Evolutionary conservation across 768 basidiomycete species (phyloP).

Genomic region (Flagelloscypha sp.): DNA sequence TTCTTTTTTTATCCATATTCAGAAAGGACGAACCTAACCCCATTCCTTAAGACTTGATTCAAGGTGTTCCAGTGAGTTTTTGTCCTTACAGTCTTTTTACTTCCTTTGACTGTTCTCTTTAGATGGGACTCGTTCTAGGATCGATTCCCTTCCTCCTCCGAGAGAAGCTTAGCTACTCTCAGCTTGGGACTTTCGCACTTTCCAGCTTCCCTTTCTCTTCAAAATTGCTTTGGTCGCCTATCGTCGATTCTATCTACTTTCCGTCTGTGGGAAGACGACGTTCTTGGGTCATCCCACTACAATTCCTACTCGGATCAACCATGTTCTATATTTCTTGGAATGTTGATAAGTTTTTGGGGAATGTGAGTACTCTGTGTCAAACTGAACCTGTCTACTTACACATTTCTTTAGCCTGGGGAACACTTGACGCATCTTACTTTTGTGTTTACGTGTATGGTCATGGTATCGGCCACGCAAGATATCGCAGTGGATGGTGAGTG

Average conservation of each 20-base stretch:
- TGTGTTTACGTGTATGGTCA: slow-evolving; percentile 82
- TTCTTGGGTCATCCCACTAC: slow-evolving; percentile 99
- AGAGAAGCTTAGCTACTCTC: slow-evolving; percentile 93
- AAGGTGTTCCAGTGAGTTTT: slow-evolving; percentile 79
- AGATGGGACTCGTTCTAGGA: slow-evolving; percentile 89
- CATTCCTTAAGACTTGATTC: slow-evolving; percentile 64
- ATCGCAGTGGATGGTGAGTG: slow-evolving; percentile 91
- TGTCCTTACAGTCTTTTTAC: slow-evolving; percentile 6
- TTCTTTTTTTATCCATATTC: too few relatives aligned
- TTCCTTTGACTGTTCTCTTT: slow-evolving; percentile 4
- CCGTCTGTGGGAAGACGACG: slow-evolving; percentile 85
- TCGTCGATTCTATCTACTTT: slow-evolving; percentile 88
- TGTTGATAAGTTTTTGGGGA: slow-evolving; percentile 67
- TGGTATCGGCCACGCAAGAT: slow-evolving; percentile 97
- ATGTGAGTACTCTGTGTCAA: slow-evolving; percentile 39
- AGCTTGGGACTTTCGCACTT: slow-evolving; percentile 89
- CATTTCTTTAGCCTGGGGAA: slow-evolving; percentile 57
- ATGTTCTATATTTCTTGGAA: slow-evolving; percentile 74
- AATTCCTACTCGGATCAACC: slow-evolving; percentile 75
- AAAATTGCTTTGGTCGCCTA: slow-evolving; percentile 94
- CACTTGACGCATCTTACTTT: slow-evolving; percentile 71
- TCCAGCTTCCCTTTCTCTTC: slow-evolving; percentile 94
- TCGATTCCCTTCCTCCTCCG: slow-evolving; percentile 95
- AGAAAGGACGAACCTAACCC: too few relatives aligned
- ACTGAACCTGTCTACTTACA: slow-evolving; percentile 3